phyloP scores from a whole-genome alignment of 2,329 filamentous ascomycete species.

The Ophiostoma sp. region DNA sequence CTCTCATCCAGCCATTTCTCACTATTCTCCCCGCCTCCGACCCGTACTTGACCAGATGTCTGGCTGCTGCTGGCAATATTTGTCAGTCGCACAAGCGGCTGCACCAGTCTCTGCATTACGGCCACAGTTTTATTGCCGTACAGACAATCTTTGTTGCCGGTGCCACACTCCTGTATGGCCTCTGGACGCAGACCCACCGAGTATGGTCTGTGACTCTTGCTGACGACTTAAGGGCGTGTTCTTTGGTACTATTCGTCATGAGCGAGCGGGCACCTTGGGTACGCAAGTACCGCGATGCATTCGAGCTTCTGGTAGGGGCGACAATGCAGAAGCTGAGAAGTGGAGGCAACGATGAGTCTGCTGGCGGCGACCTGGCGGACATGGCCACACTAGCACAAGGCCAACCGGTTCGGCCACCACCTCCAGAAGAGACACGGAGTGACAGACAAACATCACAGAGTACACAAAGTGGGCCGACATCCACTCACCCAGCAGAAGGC shows the following conservation, averaged over 20 bases:
- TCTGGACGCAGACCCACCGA: constrained; percentile 46
- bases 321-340: constrained; percentile 41
- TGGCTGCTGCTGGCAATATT: constrained; percentile 43
- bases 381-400: not conserved
- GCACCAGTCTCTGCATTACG: constrained; percentile 44
- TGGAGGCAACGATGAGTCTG: not conserved
- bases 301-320: constrained; percentile 48
- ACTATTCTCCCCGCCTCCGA: constrained; percentile 47
- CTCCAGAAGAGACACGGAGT: not conserved
- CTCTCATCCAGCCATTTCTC: constrained; percentile 53
- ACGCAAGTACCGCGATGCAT: constrained; percentile 49
- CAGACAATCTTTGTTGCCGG: constrained; percentile 47
- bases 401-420: not conserved
- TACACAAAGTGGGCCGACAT: not conserved
- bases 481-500: not conserved
- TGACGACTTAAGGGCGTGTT: constrained; percentile 52
- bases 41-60: constrained; percentile 47
- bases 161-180: constrained; percentile 42
- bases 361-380: not conserved
- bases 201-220: constrained; percentile 51
- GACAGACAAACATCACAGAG: not conserved
- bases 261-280: constrained; percentile 50
- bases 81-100: constrained; percentile 46
- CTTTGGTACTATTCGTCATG: constrained; percentile 51
- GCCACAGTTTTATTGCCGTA: constrained; percentile 46